Conservation (phyloP, 2,329 filamentous ascomycete genomes). For the Penicillium brasilianum region DNA sequence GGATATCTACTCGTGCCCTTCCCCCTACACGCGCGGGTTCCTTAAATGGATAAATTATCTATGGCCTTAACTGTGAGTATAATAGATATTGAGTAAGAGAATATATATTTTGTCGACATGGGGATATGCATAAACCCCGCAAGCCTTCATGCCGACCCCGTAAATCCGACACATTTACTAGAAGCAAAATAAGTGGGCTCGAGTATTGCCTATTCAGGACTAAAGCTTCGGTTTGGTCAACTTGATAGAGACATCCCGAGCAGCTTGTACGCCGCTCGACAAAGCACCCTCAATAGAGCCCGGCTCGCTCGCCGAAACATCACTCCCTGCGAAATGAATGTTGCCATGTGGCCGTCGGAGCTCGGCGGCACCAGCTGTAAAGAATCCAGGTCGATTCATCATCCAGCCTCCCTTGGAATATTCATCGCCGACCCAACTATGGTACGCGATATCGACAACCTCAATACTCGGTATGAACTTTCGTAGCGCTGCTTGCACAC, state of each 20-base stretch:
- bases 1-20: too few species aligned
- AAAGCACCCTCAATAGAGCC: constrained; percentile 25
- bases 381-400: constrained; percentile 20
- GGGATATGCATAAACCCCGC: too few species aligned
- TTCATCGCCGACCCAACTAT: constrained; percentile 23
- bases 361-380: constrained; percentile 13
- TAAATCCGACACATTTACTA: too few species aligned
- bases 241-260: constrained; percentile 18
- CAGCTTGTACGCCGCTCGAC: constrained; percentile 19
- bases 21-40: too few species aligned
- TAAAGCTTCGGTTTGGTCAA: neutral
- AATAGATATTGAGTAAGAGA: too few species aligned
- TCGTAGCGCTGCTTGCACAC: constrained; percentile 11
- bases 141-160: too few species aligned
- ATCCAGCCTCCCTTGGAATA: constrained; percentile 24
- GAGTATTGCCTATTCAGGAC: too few species aligned
- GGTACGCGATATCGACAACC: constrained; percentile 18
- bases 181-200: too few species aligned
- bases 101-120: too few species aligned
- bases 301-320: constrained; percentile 15
- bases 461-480: too few species aligned
- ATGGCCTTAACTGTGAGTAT: too few species aligned
- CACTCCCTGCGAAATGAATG: constrained; percentile 22
- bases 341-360: constrained; percentile 22
- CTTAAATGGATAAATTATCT: too few species aligned